These are phyloP conservation scores for Ogataea philodendri DNA, from an alignment of 805 yeast genomes.

Conservation along the genomic window DNA sequence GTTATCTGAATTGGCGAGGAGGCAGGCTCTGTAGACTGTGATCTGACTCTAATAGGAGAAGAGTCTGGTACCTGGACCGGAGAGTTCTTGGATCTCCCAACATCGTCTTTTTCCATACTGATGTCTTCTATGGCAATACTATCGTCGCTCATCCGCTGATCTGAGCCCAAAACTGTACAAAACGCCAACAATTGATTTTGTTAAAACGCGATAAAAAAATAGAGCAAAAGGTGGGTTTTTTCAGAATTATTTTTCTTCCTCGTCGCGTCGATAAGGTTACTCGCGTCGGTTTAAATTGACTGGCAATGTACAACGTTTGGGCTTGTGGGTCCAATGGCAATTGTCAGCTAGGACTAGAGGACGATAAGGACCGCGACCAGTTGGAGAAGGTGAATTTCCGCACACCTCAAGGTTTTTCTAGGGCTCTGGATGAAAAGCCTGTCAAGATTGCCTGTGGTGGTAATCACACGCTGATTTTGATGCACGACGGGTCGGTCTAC, in stretches of 20 bases:
- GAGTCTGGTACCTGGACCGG: constrained; percentile 51
- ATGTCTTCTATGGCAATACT: constrained; percentile 16
- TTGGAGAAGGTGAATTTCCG: constrained; percentile 23
- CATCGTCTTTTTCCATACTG: constrained; percentile 4
- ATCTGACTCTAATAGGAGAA: constrained; percentile 35
- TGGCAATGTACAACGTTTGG: constrained; percentile 35
- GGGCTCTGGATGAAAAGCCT: constrained; percentile 26
- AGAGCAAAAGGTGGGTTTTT: constrained; percentile 6
- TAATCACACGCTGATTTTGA: constrained; percentile 70
- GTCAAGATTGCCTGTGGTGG: constrained; percentile 72
- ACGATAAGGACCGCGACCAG: constrained; percentile 46
- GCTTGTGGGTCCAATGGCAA: constrained; percentile 86
- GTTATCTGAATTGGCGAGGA: constrained; percentile 26
- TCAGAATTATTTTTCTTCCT: constrained; percentile 2
- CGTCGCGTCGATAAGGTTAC: constrained; percentile 14
- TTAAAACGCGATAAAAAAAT: constrained; percentile 13
- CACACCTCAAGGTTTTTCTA: constrained; percentile 1
- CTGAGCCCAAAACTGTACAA: background rate
- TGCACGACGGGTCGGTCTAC: constrained; percentile 50
- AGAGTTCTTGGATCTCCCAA: constrained; percentile 19
- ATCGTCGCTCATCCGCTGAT: constrained; percentile 18
- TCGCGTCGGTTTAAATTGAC: constrained; percentile 4
- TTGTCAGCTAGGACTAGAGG: constrained; percentile 65
- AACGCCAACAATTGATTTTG: background rate
- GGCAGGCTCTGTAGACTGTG: constrained; percentile 14